These are phyloP conservation scores for Coprinellus aureogranulatus DNA, from an alignment of 768 basidiomycete species.

Conservation along the genomic window DNA sequence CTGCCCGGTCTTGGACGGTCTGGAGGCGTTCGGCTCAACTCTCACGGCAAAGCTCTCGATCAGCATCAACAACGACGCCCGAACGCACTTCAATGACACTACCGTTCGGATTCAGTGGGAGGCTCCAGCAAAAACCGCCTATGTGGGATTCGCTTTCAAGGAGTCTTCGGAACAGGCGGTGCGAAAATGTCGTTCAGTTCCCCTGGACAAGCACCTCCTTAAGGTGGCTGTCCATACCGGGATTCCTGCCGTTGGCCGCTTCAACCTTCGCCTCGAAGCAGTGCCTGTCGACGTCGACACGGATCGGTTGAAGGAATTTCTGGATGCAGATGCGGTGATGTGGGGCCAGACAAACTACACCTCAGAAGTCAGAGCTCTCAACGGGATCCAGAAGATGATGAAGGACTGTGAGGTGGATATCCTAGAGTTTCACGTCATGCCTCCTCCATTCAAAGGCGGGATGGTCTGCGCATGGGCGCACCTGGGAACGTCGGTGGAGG, in stretches of 20 bases:
- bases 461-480: conserved; percentile 53
- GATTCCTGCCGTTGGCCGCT: conserved; percentile 53
- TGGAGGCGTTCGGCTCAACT: conserved; percentile 31
- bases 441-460: conserved; percentile 51
- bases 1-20: conserved; percentile 48
- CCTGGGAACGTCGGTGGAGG: conserved; percentile 51
- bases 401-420: conserved; percentile 14
- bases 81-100: conserved; percentile 48
- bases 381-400: conserved; percentile 34
- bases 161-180: conserved; percentile 53
- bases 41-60: conserved; percentile 48
- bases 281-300: conserved; percentile 46
- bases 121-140: conserved; percentile 54
- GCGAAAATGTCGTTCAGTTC: conserved; percentile 32
- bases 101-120: conserved; percentile 60
- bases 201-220: conserved; percentile 40
- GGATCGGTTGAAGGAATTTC: conserved; percentile 44
- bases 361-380: conserved; percentile 34
- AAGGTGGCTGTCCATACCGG: conserved; percentile 53
- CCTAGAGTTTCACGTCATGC: conserved; percentile 42
- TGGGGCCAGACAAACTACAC: conserved; percentile 46
- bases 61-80: conserved; percentile 33
- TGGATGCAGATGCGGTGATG: conserved; percentile 48
- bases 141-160: conserved; percentile 57
- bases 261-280: conserved; percentile 59